Evolutionary conservation across 2,329 filamentous ascomycete genomes (phyloP).

Genomic region (Leptographium radiaticola): DNA sequence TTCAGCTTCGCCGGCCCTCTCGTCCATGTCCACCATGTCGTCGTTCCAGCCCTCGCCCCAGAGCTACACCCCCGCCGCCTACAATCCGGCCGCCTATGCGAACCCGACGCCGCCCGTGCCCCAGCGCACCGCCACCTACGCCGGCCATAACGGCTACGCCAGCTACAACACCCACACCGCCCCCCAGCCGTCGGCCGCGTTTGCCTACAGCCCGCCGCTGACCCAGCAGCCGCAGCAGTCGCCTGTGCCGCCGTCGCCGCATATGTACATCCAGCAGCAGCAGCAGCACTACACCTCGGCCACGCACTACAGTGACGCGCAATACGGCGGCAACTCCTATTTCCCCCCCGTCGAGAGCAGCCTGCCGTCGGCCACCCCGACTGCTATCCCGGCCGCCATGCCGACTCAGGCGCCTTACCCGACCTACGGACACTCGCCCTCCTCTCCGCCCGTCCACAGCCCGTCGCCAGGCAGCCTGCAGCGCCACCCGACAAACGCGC

Average conservation of each 20-base stretch:
- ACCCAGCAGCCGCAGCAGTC: constrained; percentile 1
- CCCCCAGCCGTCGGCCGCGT: neutral
- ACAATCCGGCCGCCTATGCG: constrained; percentile 49
- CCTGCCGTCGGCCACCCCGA: constrained; percentile 15
- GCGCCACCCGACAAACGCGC: constrained; percentile 46
- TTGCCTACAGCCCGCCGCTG: neutral
- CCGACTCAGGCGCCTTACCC: constrained; percentile 38
- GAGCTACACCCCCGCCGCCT: constrained; percentile 32
- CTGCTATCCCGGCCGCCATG: constrained; percentile 14
- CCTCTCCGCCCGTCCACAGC: constrained; percentile 27
- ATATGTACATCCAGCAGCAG: constrained; percentile 5
- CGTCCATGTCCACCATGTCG: constrained; percentile 20
- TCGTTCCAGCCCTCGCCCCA: constrained; percentile 21
- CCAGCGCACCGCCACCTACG: constrained; percentile 38
- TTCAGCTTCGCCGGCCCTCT: constrained; percentile 24
- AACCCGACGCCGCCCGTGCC: constrained; percentile 24
- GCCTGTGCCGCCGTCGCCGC: constrained; percentile 1
- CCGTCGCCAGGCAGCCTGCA: constrained; percentile 33
- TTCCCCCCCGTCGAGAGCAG: constrained; percentile 22
- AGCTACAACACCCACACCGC: constrained; percentile 24
- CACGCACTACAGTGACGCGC: constrained; percentile 11
- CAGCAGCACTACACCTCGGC: constrained; percentile 11
- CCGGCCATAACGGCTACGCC: constrained; percentile 31
- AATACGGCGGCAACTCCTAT: constrained; percentile 12
- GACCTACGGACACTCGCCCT: constrained; percentile 15